Conservation (phyloP, 2,329 filamentous ascomycete genomes). For the Stromatinia cepivora region DNA sequence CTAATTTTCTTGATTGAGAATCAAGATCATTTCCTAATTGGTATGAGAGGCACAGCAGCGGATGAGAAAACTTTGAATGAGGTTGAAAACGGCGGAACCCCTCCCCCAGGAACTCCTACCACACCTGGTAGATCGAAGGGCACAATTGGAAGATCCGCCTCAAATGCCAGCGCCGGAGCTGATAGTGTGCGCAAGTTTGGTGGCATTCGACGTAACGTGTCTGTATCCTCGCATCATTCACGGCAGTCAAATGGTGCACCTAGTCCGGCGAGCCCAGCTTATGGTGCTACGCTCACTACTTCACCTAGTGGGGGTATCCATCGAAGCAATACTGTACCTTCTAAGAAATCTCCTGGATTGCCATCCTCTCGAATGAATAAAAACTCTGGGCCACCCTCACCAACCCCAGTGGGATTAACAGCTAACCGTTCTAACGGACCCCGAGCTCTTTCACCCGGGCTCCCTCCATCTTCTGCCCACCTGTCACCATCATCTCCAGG, state of each 20-base stretch:
- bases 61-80: slow-evolving; percentile 70
- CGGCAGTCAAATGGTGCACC: slow-evolving; percentile 70
- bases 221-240: slow-evolving; percentile 86
- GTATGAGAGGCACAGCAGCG: slow-evolving; percentile 98
- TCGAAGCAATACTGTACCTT: slow-evolving; percentile 89
- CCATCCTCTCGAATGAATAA: slow-evolving; percentile 66
- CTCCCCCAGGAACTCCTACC: slow-evolving; percentile 51
- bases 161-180: slow-evolving; percentile 83
- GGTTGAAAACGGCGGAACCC: slow-evolving; percentile 68
- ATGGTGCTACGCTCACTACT: slow-evolving; percentile 56
- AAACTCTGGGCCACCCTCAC: slow-evolving; percentile 51
- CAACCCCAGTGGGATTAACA: slow-evolving; percentile 37
- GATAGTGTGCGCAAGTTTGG: slow-evolving; percentile 83
- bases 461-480: slow-evolving; percentile 27
- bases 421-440: slow-evolving; percentile 27
- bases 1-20: slow-evolving; percentile 98
- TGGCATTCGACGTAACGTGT: slow-evolving; percentile 81
- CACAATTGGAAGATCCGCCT: slow-evolving; percentile 72
- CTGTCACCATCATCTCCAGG: slow-evolving; percentile 33
- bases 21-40: slow-evolving; percentile 96
- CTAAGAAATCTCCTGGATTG: slow-evolving; percentile 78
- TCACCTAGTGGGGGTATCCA: slow-evolving; percentile 60
- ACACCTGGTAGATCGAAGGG: slow-evolving; percentile 55
- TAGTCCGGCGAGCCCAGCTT: slow-evolving; percentile 65
- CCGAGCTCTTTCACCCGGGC: slow-evolving; percentile 33